phyloP scores from a whole-genome alignment of 208 protist genomes.

The Wallacemonas sp. region DNA sequence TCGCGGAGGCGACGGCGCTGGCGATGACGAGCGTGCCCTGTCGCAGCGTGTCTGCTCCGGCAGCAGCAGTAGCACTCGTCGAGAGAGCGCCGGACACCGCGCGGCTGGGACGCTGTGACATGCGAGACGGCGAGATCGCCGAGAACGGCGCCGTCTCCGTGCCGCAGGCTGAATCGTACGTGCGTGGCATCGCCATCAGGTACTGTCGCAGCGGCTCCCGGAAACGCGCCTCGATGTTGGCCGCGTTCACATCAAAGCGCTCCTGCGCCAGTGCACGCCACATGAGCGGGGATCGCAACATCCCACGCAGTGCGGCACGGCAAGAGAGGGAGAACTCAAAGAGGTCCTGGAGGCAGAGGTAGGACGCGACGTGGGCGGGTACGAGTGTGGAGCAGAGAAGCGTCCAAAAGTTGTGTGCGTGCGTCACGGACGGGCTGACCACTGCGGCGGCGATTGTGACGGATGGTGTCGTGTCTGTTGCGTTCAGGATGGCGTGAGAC shows the following conservation, averaged over 20 bases:
- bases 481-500: too few species aligned
- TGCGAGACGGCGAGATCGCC: too few species aligned
- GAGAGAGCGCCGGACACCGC: too few species aligned
- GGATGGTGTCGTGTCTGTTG: neutral
- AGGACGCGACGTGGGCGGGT: neutral
- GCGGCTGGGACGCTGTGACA: too few species aligned
- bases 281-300: neutral
- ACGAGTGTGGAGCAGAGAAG: neutral
- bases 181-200: neutral
- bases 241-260: slow-evolving; percentile 1
- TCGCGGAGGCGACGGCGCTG: neutral
- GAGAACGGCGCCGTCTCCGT: too few species aligned
- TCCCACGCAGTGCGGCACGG: neutral
- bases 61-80: too few species aligned
- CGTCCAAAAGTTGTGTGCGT: neutral
- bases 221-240: neutral
- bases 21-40: slow-evolving; percentile 1
- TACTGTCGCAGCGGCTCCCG: neutral
- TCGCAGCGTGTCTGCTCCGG: slow-evolving; percentile 1
- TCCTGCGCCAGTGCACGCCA: neutral
- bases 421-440: neutral
- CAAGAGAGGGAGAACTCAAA: slow-evolving; percentile 3
- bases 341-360: slow-evolving; percentile 8
- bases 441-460: neutral
- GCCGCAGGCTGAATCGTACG: slow-evolving; percentile 14